Evolutionary conservation across 352 stramenopile genomes (phyloP).

Genomic region (Pythium diclinum): DNA sequence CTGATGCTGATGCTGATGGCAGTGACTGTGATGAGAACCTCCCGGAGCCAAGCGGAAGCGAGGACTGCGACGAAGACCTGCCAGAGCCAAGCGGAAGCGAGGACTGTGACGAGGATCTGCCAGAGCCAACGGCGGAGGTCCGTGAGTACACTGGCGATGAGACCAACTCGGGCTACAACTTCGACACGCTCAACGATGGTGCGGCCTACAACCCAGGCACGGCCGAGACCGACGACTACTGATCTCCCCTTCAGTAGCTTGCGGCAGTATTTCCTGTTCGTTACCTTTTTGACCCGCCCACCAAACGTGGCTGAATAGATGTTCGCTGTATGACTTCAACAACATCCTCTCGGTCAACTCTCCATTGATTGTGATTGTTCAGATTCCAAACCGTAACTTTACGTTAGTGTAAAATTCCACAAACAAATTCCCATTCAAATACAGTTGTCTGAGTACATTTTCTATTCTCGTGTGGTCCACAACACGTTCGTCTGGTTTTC

Average conservation of each 20-base stretch:
- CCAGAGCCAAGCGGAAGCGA: slow-evolving; percentile 9
- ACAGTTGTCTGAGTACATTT: not conserved
- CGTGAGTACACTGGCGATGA: not conserved
- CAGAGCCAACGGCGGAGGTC: slow-evolving; percentile 2
- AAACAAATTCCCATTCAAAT: not conserved
- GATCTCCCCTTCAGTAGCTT: not conserved
- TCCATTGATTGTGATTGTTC: too few relatives aligned
- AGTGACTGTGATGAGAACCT: slow-evolving; percentile 11
- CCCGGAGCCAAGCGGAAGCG: not conserved
- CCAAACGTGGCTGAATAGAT: slow-evolving; percentile 3
- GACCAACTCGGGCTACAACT: slow-evolving; percentile 2
- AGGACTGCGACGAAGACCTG: slow-evolving; percentile 16
- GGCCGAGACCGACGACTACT: slow-evolving; percentile 12
- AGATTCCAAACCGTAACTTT: not conserved
- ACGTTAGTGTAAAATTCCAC: not conserved
- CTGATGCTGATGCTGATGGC: not conserved
- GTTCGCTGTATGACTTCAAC: not conserved
- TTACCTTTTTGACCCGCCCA: not conserved
- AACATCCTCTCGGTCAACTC: not conserved
- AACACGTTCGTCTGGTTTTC: not conserved
- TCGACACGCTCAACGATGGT: slow-evolving; percentile 1
- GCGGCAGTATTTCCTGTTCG: slow-evolving; percentile 2
- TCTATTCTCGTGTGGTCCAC: not conserved
- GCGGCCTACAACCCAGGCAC: slow-evolving; percentile 3
- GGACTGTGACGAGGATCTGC: slow-evolving; percentile 4